phyloP scores from a whole-genome alignment of 768 basidiomycete species.

The Russula compacta region DNA sequence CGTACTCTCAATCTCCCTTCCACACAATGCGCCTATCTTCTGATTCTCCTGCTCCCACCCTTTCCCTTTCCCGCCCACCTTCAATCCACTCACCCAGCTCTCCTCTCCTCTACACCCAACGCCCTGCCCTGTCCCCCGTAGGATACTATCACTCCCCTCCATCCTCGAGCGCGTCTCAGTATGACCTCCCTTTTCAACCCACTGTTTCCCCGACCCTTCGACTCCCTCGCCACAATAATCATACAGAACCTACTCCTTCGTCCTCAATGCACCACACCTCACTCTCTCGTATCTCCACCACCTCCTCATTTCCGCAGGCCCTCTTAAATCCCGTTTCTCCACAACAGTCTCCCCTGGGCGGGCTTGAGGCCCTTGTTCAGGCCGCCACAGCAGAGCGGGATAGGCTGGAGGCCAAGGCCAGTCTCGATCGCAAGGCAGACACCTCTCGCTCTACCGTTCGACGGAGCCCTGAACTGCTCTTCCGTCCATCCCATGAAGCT shows the following conservation, averaged over 20 bases:
- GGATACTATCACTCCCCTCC: slow-evolving; percentile 7
- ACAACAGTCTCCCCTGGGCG: slow-evolving; percentile 24
- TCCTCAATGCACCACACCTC: slow-evolving; percentile 5
- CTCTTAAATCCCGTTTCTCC: slow-evolving; percentile 22
- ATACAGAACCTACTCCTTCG: slow-evolving; percentile 5
- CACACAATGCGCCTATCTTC: slow-evolving; percentile 6
- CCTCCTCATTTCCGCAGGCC: slow-evolving; percentile 18
- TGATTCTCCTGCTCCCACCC: slow-evolving; percentile 7
- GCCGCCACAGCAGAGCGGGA: slow-evolving; percentile 60
- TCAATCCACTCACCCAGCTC: slow-evolving; percentile 10
- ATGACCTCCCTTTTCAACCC: slow-evolving; percentile 2
- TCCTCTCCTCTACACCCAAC: slow-evolving; percentile 11
- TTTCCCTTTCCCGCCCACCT: slow-evolving; percentile 6
- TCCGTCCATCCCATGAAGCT: background rate
- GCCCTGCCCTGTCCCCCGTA: background rate
- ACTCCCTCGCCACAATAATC: slow-evolving; percentile 1
- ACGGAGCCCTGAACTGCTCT: slow-evolving; percentile 5
- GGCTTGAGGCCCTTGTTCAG: slow-evolving; percentile 61
- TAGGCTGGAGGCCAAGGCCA: slow-evolving; percentile 32
- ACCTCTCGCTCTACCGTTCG: background rate
- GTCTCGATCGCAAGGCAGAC: background rate
- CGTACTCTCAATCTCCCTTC: slow-evolving; percentile 13
- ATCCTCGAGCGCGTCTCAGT: background rate
- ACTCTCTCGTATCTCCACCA: slow-evolving; percentile 9
- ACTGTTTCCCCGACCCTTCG: slow-evolving; percentile 10